Base-by-base conservation (phyloP, 805 yeast species). In the Yarrowia sp. region DNA sequence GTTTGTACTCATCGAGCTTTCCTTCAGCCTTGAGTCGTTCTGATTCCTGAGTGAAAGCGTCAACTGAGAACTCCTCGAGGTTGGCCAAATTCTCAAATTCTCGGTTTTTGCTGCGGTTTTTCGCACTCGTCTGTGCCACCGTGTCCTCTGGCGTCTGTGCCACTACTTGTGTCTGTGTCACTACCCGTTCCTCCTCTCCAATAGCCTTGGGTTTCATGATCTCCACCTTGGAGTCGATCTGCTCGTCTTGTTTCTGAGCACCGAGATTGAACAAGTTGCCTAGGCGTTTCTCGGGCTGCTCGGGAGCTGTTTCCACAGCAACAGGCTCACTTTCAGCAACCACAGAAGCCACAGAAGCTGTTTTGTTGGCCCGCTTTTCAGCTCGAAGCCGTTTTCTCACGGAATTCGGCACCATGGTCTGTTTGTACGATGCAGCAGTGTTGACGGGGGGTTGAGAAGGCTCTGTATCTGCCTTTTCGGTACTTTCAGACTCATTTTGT, bases 31-130 rank as follows among this genome's bases (percentile, higher is more conserved):
- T 74, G 42, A 74, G 67, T 14, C 69, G 50, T 32, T 71, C 72
- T 66, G 80, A 79, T 32, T 71, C 66, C 11, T 69, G 61, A 65
- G 81, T 81, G 65, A 79, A 80, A 11, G 76, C 72, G 57, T 72
- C 74, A 68, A 80, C 74, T 64, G 73, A 71, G 66, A 79, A 73
- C 18, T 79, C 81, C 9, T 74, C 72, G 11, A 77, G 68, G 14
- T 74, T 66, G 11, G 75, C 72, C 42, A 58, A 43, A 33, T 10
- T 35, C 8, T 58, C 51, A 17, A 58, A 58, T 15, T 58, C 64
- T 6, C 64, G 22, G 10, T 55, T 48, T 11, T 55, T 58, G 18
- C 43, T 55, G n/a, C 55, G 41, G n/a, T 48, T 48, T 33, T 48
- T 48, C 8, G 28, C 28, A 22, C 28, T 22, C 28, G 28, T 22